Percentiles rank a stretch among this genome's conserved stretches.
Conservation (phyloP, 2,329 filamentous ascomycete species). For the Camillea tinctor region DNA sequence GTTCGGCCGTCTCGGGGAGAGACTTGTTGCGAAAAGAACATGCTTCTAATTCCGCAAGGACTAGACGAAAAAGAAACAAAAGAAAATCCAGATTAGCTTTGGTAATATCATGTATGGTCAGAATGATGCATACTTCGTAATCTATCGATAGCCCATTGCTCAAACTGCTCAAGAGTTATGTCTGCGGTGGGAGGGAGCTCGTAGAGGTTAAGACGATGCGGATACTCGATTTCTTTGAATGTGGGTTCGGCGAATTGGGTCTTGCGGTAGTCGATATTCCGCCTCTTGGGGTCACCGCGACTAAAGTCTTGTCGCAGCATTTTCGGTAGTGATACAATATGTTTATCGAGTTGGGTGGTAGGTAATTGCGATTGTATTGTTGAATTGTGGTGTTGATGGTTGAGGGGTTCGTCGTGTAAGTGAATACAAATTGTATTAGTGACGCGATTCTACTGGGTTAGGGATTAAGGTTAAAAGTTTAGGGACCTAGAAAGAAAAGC, state of each 20-base stretch:
- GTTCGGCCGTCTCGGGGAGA: conserved; percentile 73
- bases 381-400: background rate
- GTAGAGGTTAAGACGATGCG: conserved; percentile 90
- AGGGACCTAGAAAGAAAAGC: no score
- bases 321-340: conserved; percentile 2
- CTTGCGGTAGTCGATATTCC: conserved; percentile 78
- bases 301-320: conserved; percentile 39
- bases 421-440: background rate
- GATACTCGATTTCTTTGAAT: conserved; percentile 78
- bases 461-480: no score
- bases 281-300: conserved; percentile 67
- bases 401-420: background rate
- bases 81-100: conserved; percentile 16
- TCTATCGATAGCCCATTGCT: conserved; percentile 96
- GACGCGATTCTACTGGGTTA: conserved; percentile 18
- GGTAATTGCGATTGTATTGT: no score
- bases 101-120: background rate
- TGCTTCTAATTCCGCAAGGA: conserved; percentile 85
- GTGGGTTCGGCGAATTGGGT: conserved; percentile 78
- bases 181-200: conserved; percentile 83
- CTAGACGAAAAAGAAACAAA: no score
- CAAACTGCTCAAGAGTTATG: conserved; percentile 94
- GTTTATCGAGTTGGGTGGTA: background rate
- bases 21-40: conserved; percentile 93
- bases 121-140: conserved; percentile 61